Conservation (phyloP, 257 asterid species). For the Nicotiana tomentosiformis region DNA sequence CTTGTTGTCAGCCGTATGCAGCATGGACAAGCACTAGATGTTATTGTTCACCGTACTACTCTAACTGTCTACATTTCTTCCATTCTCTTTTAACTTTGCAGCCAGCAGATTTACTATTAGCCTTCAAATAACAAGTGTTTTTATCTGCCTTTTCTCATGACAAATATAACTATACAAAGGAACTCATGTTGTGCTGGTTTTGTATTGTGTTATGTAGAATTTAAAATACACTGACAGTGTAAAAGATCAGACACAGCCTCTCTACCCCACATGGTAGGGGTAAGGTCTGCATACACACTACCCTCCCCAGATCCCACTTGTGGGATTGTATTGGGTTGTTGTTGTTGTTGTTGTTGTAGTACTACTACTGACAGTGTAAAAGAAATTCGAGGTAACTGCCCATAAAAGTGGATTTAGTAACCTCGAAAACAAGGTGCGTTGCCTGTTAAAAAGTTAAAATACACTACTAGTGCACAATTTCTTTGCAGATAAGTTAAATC, state of each 20-base stretch:
- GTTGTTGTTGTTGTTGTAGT: too few species aligned
- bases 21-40: neutral
- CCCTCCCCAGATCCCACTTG: too few species aligned
- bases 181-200: neutral
- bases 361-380: too few species aligned
- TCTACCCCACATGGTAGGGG: too few species aligned
- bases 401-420: neutral
- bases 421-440: neutral
- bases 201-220: neutral
- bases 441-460: neutral
- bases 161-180: neutral
- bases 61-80: neutral
- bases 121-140: neutral
- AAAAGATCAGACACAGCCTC: neutral
- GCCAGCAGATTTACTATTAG: neutral
- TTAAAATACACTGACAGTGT: neutral
- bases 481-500: neutral
- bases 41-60: neutral
- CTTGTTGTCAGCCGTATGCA: neutral
- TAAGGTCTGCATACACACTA: too few species aligned
- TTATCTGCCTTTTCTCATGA: neutral
- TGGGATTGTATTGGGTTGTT: too few species aligned
- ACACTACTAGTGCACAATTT: neutral
- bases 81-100: neutral
- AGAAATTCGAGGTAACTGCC: neutral